Percentiles rank a stretch among this genome's conserved stretches.
These are phyloP conservation scores for Xylaria sp. DNA, from an alignment of 2,329 filamentous ascomycete species.

Conservation along the genomic window DNA sequence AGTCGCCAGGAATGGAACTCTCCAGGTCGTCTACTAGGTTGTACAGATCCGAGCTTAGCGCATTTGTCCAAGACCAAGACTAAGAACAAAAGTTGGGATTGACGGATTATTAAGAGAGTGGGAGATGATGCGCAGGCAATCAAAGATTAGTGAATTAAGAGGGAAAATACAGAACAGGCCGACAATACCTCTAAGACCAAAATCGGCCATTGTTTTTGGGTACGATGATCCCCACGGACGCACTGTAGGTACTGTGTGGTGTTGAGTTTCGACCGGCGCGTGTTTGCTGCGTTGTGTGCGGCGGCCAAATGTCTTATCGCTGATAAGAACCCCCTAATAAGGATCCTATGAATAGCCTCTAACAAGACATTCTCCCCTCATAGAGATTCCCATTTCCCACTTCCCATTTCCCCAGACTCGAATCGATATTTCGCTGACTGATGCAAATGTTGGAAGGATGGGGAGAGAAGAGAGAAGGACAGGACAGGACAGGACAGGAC, in stretches of 20 bases:
- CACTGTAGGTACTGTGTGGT: too few relatives aligned
- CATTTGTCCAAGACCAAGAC: not conserved
- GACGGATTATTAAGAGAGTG: not conserved
- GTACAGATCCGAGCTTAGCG: slow-evolving; percentile 6
- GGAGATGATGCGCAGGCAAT: not conserved
- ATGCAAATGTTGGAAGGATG: not conserved
- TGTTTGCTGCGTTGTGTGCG: not conserved
- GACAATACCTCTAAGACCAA: not conserved
- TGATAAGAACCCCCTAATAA: not conserved
- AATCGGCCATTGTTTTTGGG: not conserved
- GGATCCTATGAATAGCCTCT: not conserved
- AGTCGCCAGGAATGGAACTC: slow-evolving; percentile 5
- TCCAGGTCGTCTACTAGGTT: slow-evolving; percentile 15
- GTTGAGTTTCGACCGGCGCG: not conserved
- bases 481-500: not conserved
- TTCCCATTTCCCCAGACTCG: too few relatives aligned
- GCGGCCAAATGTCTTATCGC: not conserved
- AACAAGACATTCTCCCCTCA: not conserved
- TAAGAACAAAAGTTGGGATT: not conserved
- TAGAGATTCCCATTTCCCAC: not conserved
- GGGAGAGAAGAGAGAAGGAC: not conserved
- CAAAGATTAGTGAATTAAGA: too few relatives aligned
- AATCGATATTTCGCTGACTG: too few relatives aligned
- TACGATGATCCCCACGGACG: not conserved
- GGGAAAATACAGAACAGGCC: too few relatives aligned